Percentiles rank a stretch among this genome's conserved stretches.
Conservation (phyloP, 2,329 filamentous ascomycete genomes). For the Chaetomium globosum region DNA sequence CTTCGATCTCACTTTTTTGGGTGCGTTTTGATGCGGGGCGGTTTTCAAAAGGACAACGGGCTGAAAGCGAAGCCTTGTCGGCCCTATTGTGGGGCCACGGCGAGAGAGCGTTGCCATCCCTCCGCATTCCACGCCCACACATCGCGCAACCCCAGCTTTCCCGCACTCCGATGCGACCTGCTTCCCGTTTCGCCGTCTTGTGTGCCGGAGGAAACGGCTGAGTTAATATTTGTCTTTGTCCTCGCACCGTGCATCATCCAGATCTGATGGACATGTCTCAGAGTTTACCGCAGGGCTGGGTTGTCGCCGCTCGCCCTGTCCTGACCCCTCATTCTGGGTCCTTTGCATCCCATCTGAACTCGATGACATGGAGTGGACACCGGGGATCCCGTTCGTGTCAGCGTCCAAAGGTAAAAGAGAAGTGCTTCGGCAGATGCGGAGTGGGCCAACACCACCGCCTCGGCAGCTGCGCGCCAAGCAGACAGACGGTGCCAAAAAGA, state of each 20-base stretch:
- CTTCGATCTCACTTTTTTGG: slow-evolving; percentile 4
- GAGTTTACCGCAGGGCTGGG: slow-evolving; percentile 1
- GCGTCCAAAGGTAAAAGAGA: not conserved
- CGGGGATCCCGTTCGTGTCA: slow-evolving; percentile 8
- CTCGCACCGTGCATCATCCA: slow-evolving; percentile 1
- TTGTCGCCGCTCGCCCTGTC: slow-evolving; percentile 8
- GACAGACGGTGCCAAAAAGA: not conserved
- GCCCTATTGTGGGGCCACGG: slow-evolving; percentile 37
- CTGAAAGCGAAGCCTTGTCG: slow-evolving; percentile 36
- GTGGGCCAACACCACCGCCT: slow-evolving; percentile 9
- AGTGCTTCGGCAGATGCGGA: slow-evolving; percentile 11
- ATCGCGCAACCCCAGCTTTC: slow-evolving; percentile 21
- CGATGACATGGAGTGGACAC: not conserved
- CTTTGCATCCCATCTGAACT: not conserved
- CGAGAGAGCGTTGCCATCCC: slow-evolving; percentile 28
- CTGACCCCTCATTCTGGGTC: slow-evolving; percentile 19
- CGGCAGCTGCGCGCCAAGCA: slow-evolving; percentile 10
- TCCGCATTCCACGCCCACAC: slow-evolving; percentile 36
- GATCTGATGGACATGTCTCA: slow-evolving; percentile 13
- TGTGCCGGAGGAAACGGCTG: slow-evolving; percentile 5
- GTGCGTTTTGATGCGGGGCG: not conserved
- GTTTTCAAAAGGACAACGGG: not conserved
- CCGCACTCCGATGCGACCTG: slow-evolving; percentile 22
- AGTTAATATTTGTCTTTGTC: slow-evolving; percentile 7
- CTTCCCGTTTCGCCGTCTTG: slow-evolving; percentile 15